Base-by-base conservation (phyloP, 164 flowering plant species). In the Chloranthus sessilifolius region DNA sequence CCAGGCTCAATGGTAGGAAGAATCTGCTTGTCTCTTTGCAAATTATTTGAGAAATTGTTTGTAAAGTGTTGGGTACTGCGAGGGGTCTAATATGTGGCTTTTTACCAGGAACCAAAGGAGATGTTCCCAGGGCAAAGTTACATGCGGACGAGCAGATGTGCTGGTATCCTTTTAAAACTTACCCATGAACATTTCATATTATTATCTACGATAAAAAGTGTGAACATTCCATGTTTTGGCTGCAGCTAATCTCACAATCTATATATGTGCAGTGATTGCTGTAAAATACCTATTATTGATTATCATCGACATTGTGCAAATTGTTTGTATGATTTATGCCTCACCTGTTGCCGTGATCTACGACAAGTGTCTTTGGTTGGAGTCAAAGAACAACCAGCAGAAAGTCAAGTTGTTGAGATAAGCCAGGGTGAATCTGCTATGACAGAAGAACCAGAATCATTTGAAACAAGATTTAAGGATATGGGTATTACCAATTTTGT, bases 111-210 rank as follows among this genome's bases (percentile, higher is more conserved):
- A 51, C 62, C 38, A 84, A 73, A 29, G 68, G 66, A 19, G 78
- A 81, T 60, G 81, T 86, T 63, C 63, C 69, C 42, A 74, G 97
- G 73, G 62, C 71, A 28, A 92, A 75, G 52, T 47, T 92, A 76
- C 72, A 73, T 63, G 77, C 81, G 17, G 96, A 92, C 61, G 96
- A 88, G 72, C 95, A 80, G 76, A 86, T 92, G 92, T 92, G 94
- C 79, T 92, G 99, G 99, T 92, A 82, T 5, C 35, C 17, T 62
- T 50, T 43, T 12, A 19, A 6, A 22, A 21, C 3, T 3, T 39
- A n/a, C n/a, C n/a, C n/a, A n/a, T n/a, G n/a, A n/a, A n/a, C n/a
- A n/a, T n/a, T n/a, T 2, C 19, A 21, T 30, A 31, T 27, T 17
- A 21, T 3, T 17, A 5, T 40, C 15, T n/a, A 14, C n/a, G 27